phyloP scores from a whole-genome alignment of 768 basidiomycete genomes.

The Hygrocybe punicea region DNA sequence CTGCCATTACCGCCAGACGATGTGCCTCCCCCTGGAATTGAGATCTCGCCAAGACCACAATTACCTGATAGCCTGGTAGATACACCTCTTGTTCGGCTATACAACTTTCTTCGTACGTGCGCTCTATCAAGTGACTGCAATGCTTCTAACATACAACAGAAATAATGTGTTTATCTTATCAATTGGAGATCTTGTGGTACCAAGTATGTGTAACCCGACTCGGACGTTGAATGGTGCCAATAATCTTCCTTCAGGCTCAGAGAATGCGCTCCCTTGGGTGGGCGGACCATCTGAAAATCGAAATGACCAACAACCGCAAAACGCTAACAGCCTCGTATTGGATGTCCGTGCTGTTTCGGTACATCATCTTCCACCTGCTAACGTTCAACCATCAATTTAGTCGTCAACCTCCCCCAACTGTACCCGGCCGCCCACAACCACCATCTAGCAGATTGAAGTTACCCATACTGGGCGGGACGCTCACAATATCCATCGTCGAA shows the following conservation, averaged over 20 bases:
- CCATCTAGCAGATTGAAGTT: constrained; percentile 34
- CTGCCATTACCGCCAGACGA: constrained; percentile 46
- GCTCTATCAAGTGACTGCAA: neutral
- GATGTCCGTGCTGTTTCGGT: constrained; percentile 52
- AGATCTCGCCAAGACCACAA: constrained; percentile 46
- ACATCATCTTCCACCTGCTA: too few species aligned
- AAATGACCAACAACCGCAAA: constrained; percentile 66
- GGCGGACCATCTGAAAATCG: constrained; percentile 70
- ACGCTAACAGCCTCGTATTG: constrained; percentile 78
- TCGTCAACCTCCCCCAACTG: constrained; percentile 36
- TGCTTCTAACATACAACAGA: constrained; percentile 43
- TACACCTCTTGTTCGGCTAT: constrained; percentile 78
- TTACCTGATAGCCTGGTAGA: constrained; percentile 66
- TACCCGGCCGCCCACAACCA: constrained; percentile 29
- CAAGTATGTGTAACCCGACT: constrained; percentile 42
- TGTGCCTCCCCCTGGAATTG: constrained; percentile 39
- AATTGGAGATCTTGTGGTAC: constrained; percentile 84
- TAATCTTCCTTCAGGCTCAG: constrained; percentile 47
- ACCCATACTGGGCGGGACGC: constrained; percentile 64
- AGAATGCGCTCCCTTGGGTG: constrained; percentile 84
- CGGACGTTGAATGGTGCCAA: neutral
- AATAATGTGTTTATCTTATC: constrained; percentile 89
- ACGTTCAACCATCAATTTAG: constrained; percentile 16
- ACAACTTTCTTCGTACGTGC: constrained; percentile 81
- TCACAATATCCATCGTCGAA: constrained; percentile 70